Evolutionary conservation across 1,284 basidiomycete species (phyloP).

Genomic region (Trichosporon sp.): DNA sequence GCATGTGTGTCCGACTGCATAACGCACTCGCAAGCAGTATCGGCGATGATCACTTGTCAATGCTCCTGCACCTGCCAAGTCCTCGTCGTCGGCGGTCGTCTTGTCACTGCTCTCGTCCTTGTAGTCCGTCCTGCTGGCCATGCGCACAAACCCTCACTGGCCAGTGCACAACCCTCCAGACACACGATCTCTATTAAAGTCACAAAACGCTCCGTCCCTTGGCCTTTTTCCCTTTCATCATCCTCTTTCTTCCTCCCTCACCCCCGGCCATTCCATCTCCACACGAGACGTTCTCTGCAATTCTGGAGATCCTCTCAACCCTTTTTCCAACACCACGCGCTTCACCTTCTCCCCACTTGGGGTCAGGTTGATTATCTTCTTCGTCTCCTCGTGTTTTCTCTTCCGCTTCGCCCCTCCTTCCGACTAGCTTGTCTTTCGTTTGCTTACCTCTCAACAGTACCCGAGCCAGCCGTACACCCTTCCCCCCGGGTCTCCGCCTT

Average conservation of each 20-base stretch:
- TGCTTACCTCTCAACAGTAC: constrained; percentile 15
- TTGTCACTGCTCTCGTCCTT: background rate
- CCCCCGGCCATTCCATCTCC: background rate
- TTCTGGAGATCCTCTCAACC: background rate
- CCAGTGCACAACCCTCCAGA: constrained; percentile 13
- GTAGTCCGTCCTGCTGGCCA: background rate
- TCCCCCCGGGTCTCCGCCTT: constrained; percentile 12
- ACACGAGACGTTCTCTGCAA: background rate
- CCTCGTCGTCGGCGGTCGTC: background rate
- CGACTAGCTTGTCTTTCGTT: constrained; percentile 10
- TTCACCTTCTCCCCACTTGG: constrained; percentile 15
- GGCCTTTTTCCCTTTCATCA: constrained; percentile 4
- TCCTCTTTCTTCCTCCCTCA: constrained; percentile 9
- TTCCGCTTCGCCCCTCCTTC: background rate
- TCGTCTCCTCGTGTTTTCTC: background rate
- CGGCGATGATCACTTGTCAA: background rate
- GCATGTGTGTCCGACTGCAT: background rate
- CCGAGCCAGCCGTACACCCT: constrained; percentile 14
- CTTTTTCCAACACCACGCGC: constrained; percentile 4
- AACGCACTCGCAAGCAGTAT: background rate
- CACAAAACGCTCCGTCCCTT: background rate
- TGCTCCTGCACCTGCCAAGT: no score
- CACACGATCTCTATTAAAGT: constrained; percentile 16
- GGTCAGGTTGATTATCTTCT: constrained; percentile 10
- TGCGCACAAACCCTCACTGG: constrained; percentile 13